These are phyloP conservation scores for Petunia secreta DNA, from an alignment of 257 asterid genomes.

Conservation along the genomic window DNA sequence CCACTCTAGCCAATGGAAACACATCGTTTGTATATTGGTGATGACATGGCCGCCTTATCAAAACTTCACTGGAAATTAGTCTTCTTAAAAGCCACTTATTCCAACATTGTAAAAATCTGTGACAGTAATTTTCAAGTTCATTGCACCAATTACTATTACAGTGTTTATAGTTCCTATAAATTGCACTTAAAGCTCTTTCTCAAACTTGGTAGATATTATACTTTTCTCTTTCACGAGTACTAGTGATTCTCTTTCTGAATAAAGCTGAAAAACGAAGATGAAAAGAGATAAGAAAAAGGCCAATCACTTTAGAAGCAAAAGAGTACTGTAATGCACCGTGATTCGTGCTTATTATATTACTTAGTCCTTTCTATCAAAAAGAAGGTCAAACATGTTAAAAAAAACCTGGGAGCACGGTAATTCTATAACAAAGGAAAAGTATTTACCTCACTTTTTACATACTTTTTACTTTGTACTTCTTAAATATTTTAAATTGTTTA, in stretches of 20 bases:
- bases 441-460: background rate
- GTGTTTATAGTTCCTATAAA: background rate
- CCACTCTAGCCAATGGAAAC: no score
- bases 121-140: no score
- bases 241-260: background rate
- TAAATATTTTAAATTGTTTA: no score
- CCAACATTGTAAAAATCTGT: background rate
- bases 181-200: background rate
- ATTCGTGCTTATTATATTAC: background rate
- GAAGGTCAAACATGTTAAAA: background rate
- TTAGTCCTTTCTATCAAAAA: background rate
- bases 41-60: no score
- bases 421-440: background rate
- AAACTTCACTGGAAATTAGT: no score
- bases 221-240: background rate
- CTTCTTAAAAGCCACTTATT: no score
- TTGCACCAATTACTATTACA: background rate
- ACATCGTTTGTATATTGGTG: no score
- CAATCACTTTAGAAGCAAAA: constrained; percentile 4
- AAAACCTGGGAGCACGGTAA: background rate
- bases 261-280: background rate
- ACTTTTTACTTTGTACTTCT: background rate
- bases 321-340: background rate
- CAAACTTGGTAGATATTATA: no score
- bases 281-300: background rate